Conservation (phyloP, 352 stramenopile genomes). For the Phytophthora sojae region DNA sequence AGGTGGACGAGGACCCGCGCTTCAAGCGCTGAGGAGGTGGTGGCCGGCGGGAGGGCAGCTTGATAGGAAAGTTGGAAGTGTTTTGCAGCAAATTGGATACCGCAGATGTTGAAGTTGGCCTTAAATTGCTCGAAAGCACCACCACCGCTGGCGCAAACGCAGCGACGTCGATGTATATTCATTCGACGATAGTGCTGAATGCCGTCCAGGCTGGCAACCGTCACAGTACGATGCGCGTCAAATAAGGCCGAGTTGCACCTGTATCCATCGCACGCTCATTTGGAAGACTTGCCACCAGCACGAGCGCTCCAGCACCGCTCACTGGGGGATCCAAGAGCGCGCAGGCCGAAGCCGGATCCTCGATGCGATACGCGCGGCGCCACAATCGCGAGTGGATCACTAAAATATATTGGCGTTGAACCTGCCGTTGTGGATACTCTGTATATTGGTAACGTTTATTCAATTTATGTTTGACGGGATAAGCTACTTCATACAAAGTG, state of each 20-base stretch:
- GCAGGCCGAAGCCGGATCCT: not conserved
- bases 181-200: too few species aligned
- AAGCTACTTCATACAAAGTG: too few species aligned
- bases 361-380: not conserved
- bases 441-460: not conserved
- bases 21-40: slow-evolving; percentile 27
- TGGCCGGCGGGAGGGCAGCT: not conserved
- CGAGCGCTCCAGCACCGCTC: too few species aligned
- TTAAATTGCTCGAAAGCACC: not conserved
- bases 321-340: too few species aligned
- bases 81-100: not conserved
- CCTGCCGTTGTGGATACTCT: not conserved
- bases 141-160: too few species aligned
- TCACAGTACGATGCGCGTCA: not conserved
- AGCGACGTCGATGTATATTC: too few species aligned
- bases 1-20: slow-evolving; percentile 58
- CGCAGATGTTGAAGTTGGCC: not conserved
- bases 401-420: not conserved
- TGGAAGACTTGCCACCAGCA: not conserved
- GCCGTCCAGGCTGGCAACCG: too few species aligned
- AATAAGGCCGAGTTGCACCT: not conserved
- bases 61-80: not conserved
- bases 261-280: slow-evolving; percentile 13
- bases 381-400: not conserved
- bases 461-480: not conserved